phyloP scores from a whole-genome alignment of 768 basidiomycete genomes.

The Clathrus columnatus region DNA sequence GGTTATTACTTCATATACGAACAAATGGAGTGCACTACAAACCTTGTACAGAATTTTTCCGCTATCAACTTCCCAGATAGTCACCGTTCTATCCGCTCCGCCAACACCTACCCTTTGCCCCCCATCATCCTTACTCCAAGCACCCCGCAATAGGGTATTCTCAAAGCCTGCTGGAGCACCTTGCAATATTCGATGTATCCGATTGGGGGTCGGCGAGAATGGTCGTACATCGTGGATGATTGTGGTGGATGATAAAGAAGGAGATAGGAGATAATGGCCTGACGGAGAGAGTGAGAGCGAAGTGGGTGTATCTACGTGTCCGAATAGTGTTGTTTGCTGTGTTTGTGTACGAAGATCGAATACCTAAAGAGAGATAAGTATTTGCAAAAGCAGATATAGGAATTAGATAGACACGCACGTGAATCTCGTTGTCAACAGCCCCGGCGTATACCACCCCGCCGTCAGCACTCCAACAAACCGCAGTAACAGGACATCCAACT shows the following conservation, averaged over 20 bases:
- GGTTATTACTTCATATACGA: neutral
- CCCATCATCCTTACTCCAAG: slow-evolving; percentile 83
- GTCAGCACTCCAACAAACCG: slow-evolving; percentile 88
- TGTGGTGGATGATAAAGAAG: slow-evolving; percentile 81
- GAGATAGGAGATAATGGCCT: slow-evolving; percentile 80
- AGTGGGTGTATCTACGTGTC: slow-evolving; percentile 89
- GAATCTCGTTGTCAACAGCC: slow-evolving; percentile 92
- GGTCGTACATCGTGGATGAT: slow-evolving; percentile 91
- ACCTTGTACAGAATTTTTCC: slow-evolving; percentile 75
- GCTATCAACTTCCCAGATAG: slow-evolving; percentile 81
- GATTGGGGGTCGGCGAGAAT: slow-evolving; percentile 77
- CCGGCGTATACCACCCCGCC: slow-evolving; percentile 86
- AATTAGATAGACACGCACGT: slow-evolving; percentile 44
- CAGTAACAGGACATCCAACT: slow-evolving; percentile 82
- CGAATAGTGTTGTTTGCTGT: slow-evolving; percentile 69
- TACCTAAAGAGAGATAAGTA: slow-evolving; percentile 38
- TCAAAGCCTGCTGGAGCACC: slow-evolving; percentile 96
- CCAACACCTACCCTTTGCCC: slow-evolving; percentile 81
- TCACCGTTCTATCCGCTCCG: slow-evolving; percentile 81
- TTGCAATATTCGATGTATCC: slow-evolving; percentile 67
- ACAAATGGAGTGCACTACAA: slow-evolving; percentile 1
- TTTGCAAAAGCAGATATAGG: slow-evolving; percentile 3
- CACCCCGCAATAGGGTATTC: slow-evolving; percentile 68
- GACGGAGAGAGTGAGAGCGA: slow-evolving; percentile 89
- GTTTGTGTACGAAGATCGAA: slow-evolving; percentile 84